Base-by-base conservation (phyloP, 2,329 filamentous ascomycete genomes). In the Nigrospora oryzae region DNA sequence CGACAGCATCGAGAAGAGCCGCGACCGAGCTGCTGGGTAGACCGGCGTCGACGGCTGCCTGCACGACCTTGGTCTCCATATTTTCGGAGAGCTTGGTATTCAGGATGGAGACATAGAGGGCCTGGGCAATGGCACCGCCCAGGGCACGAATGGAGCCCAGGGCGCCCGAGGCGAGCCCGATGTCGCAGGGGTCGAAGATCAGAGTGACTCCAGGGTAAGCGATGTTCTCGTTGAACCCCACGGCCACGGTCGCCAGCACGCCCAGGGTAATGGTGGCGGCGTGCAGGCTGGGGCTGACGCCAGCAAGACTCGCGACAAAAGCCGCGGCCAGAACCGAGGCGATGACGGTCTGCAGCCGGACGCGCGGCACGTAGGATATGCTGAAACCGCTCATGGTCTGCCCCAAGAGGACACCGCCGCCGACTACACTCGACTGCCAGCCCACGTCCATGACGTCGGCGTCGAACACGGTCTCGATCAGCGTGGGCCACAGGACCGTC, bases 121-220 rank as follows among this genome's bases (percentile, higher is more conserved):
- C 59, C 42, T 61, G 60, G 1, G 63, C 58, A 14, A 69, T 53
- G 32, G 64, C 60, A 28, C 63, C 64, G n/a, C 65, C 64, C 3
- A 65, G 60, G 5, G 65, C 65, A 30, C 71, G 66, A 45, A 73
- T 69, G 16, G 64, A 68, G 11, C 70, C 68, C 30, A 72, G 64
- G 17, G 69, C 62, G 15, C 69, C 69, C 6, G 51, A 67, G 44
- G 55, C 69, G 14, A 72, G 61, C 14, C 69, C 69, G 38, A 72
- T 71, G 48, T 73, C 69, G 49, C 70, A 64, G 5, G 69, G 58
- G 46, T 69, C 69, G 54, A 64, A 69, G 36, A 74, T 62, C 11
- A 70, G 61, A 2, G 67, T 66, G 23, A 73, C 66, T 8, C 65
- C 66, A 1, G 68, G 64, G 41, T 70, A 59, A n/a, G 60, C 55